These are phyloP conservation scores for Populus tomentosa DNA, from an alignment of 441 rosid species.

Conservation along the genomic window DNA sequence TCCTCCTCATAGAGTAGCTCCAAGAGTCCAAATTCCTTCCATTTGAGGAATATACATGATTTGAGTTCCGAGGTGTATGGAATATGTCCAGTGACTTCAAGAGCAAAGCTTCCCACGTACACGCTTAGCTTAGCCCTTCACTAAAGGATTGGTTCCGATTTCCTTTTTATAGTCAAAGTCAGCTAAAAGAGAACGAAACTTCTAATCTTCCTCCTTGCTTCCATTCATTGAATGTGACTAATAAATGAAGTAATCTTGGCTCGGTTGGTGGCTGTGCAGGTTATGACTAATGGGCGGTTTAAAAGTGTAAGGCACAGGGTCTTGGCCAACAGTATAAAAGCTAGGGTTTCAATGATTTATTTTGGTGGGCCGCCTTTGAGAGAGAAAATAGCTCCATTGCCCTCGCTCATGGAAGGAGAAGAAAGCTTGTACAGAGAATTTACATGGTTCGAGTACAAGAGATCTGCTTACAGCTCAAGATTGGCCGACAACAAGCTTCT, in stretches of 20 bases:
- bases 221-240: background rate
- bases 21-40: background rate
- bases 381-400: constrained; percentile 43
- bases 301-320: constrained; percentile 69
- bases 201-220: background rate
- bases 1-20: background rate
- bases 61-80: background rate
- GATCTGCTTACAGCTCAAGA: constrained; percentile 47
- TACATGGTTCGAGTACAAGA: constrained; percentile 70
- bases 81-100: too few species aligned
- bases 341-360: constrained; percentile 63
- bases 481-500: constrained; percentile 52
- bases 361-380: constrained; percentile 68
- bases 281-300: constrained; percentile 65
- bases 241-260: background rate
- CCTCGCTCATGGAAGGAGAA: constrained; percentile 34
- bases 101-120: too few species aligned
- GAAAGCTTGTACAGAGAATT: constrained; percentile 45
- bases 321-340: constrained; percentile 36
- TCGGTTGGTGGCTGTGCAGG: constrained; percentile 27
- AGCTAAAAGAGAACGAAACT: background rate
- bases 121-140: too few species aligned
- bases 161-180: background rate
- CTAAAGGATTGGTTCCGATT: background rate
- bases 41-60: background rate